Evolutionary conservation across 768 basidiomycete genomes (phyloP), one percentile per base, ranked within the genome.

Genomic region (Lactifluus echinatus): DNA sequence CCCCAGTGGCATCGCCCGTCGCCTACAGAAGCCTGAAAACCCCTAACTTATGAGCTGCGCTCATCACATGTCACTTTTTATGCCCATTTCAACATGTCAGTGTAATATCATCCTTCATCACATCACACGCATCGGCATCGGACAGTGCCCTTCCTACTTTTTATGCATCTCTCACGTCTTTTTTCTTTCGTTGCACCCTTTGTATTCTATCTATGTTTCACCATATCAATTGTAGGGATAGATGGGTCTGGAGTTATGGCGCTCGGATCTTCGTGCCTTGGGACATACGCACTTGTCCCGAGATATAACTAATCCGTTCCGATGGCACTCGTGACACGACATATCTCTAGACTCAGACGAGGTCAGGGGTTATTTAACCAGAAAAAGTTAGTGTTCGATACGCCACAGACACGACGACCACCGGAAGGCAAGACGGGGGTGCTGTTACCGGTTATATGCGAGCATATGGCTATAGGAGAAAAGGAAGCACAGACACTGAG

Each of bases 151-250:
- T 59, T 33, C 55, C 48, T 59, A 45, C 45, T 21, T 28, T 55
- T 39, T 48, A 47, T 55, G 52, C 52, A 50, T 28, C 19, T 34
- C 24, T 54, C 56, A 57, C 48, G 8, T 37, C 28, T 31, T 19
- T 23, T 24, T 23, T 4, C 34, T 31, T 40, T 39, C 33, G 29
- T 40, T 23, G 45, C 52, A 58, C 48, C 31, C 47, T 42, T 54
- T 59, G 53, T 55, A 59, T 55, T 43, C 33, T 59, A 55, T 59
- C 46, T 59, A 59, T 53, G 50, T 49, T 37, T 50, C 42, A 49
- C 40, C 48, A 43, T 37, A 39, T 44, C 36, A 15, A 4, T 21
- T 42, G 39, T 48, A 48, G 36, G 40, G 21, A 21, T 52, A 57
- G 48, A 55, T 28, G 53, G 23, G 33, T 50, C 37, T 36, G 43